Evolutionary conservation across 1,284 basidiomycete species (phyloP), one percentile per base, ranked within the genome.

Genomic region (Trichosporon asahii): DNA sequence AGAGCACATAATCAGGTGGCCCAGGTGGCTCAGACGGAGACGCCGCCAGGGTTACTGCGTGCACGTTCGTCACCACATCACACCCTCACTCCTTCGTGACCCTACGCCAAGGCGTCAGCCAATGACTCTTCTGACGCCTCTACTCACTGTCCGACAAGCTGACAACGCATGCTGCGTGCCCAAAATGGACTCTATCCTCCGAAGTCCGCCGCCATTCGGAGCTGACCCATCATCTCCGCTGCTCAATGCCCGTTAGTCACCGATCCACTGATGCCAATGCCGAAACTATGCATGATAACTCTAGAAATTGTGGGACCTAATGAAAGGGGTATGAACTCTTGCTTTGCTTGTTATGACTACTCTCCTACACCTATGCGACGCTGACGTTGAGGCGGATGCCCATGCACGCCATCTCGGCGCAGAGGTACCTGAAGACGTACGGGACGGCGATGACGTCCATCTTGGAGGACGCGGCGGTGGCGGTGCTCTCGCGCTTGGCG

Each of bases 401-500:
- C 87, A 88, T 88, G 46, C 85, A 85, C 12, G 86, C 86, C 77
- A 88, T 83, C 78, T 88, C 87, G 15, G 86, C 86, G 35, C 86
- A 86, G 14, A 87, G 81, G 73, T 85, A 78, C 44, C 74, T 66
- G 74, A 78, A 77, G 57, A 76, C 76, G 67, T 78, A 99, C 6
- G 97, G 97, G 27, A 99, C 89, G 6, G 96, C 96, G 67, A 98
- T 89, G 60, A 98, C 90, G 81, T 97, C 95, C 81, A 97, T 88
- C 77, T 94, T 90, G 4, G 91, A 90, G 69, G 78, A 76, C 25
- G 69, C 71, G 27, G n/a, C 15, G 27, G 37, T 31, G 6, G 65
- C 35, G n/a, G 49, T 23, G 29, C 21, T n/a, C n/a, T 53, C 75
- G 89, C 90, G 76, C 65, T 72, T 75, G 64, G 76, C 76, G 7